Percentiles rank a stretch among this genome's conserved stretches.
Evolutionary conservation across 257 asterid genomes (phyloP).

Genomic region (Nicotiana tabacum): DNA sequence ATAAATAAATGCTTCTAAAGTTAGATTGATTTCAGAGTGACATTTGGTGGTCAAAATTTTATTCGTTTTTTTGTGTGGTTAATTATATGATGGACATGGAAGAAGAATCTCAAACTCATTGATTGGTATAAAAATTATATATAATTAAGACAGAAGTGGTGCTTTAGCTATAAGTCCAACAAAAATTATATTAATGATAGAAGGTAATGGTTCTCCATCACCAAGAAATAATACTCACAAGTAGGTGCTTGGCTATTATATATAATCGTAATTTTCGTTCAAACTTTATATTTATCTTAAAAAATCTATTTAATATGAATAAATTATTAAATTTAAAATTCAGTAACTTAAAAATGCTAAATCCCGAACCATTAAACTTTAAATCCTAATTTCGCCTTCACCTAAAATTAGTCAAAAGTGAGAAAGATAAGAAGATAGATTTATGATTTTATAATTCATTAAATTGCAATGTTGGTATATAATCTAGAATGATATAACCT

Average conservation of each 20-base stretch:
- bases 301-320: too few species aligned
- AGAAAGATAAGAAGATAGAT: neutral
- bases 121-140: neutral
- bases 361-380: too few species aligned
- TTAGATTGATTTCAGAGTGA: neutral
- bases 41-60: neutral
- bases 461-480: neutral
- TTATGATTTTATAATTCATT: neutral
- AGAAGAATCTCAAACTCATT: neutral
- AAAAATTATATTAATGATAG: neutral
- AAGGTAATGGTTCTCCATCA: neutral
- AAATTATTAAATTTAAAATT: too few species aligned
- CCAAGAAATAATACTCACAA: neutral
- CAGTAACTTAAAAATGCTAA: too few species aligned
- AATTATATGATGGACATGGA: neutral
- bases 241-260: neutral
- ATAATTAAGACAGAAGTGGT: neutral
- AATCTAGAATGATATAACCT: too few species aligned
- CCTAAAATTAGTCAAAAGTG: too few species aligned
- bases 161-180: neutral
- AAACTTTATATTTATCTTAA: too few species aligned
- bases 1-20: too few species aligned
- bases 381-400: too few species aligned
- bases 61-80: neutral
- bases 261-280: too few species aligned